Conservation (phyloP, 1,284 basidiomycete species). For the Trichosporon inkin region DNA sequence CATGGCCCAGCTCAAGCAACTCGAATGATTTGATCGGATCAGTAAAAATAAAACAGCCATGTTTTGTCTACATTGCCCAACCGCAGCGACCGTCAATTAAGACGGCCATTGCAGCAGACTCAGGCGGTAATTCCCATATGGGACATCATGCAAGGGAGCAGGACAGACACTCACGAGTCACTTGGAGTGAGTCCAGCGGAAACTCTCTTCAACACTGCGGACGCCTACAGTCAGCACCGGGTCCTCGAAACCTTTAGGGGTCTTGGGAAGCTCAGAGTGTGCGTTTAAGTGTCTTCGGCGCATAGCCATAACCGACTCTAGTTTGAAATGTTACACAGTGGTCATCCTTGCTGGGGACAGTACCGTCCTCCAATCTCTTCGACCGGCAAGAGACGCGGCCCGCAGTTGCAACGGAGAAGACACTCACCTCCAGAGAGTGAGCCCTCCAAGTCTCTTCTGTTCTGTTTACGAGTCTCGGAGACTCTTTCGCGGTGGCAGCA, state of each 20-base stretch:
- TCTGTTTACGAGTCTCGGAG: background rate
- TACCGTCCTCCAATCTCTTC: slow-evolving; percentile 11
- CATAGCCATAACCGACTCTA: slow-evolving; percentile 52
- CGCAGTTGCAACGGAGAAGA: background rate
- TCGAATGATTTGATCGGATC: slow-evolving; percentile 26
- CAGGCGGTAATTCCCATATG: slow-evolving; percentile 52
- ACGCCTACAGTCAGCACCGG: slow-evolving; percentile 8
- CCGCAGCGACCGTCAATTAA: slow-evolving; percentile 31
- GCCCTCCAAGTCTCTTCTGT: background rate
- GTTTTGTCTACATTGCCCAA: slow-evolving; percentile 45
- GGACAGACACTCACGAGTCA: slow-evolving; percentile 16
- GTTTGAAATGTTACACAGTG: slow-evolving; percentile 50
- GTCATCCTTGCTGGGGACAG: slow-evolving; percentile 35
- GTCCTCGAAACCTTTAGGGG: background rate
- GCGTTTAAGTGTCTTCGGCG: slow-evolving; percentile 50
- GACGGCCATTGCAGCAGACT: slow-evolving; percentile 35
- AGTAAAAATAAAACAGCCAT: slow-evolving; percentile 52
- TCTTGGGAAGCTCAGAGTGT: slow-evolving; percentile 48
- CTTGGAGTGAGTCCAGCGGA: background rate
- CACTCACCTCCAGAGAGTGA: background rate
- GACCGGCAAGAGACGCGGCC: background rate
- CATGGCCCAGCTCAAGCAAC: slow-evolving; percentile 14
- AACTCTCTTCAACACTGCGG: background rate
- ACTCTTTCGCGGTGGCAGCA: slow-evolving; percentile 2
- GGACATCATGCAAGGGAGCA: slow-evolving; percentile 40